Percentiles rank a stretch among this genome's conserved stretches.
Conservation (phyloP, 73 alveolate species). For the Paramecium sonneborni region DNA sequence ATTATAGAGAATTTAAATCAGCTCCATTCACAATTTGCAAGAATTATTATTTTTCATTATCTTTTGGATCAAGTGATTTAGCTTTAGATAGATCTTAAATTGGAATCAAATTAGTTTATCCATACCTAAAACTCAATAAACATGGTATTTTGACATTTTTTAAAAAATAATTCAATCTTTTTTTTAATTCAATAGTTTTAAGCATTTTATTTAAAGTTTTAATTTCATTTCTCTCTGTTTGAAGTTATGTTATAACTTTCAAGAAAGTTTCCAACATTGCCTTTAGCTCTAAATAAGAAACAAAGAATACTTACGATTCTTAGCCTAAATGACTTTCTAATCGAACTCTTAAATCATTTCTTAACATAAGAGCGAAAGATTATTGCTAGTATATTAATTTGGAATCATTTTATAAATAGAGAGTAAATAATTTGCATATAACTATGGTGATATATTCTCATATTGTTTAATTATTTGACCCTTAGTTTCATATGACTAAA, state of each 20-base stretch:
- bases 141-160: conserved; percentile 37
- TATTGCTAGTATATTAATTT: conserved; percentile 13
- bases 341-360: conserved; percentile 32
- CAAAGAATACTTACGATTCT: background rate
- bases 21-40: background rate
- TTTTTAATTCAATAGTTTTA: background rate
- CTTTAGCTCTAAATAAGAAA: background rate
- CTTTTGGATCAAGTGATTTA: conserved; percentile 16
- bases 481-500: conserved; percentile 29
- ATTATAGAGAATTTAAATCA: background rate
- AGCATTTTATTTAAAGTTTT: background rate
- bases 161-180: background rate
- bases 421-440: conserved; percentile 41
- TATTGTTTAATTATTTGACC: conserved; percentile 24
- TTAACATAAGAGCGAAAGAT: background rate
- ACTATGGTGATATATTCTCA: conserved; percentile 30
- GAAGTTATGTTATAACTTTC: background rate
- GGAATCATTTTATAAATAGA: conserved; percentile 55
- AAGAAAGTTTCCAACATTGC: background rate
- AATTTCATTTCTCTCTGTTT: conserved; percentile 2
- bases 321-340: background rate
- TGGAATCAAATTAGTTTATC: background rate
- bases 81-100: background rate
- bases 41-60: conserved; percentile 28
- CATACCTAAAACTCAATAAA: background rate